Percentiles rank a stretch among this genome's conserved stretches.
Evolutionary conservation across 495 filamentous ascomycete species (phyloP).

Genomic region (Penicillium lividum): DNA sequence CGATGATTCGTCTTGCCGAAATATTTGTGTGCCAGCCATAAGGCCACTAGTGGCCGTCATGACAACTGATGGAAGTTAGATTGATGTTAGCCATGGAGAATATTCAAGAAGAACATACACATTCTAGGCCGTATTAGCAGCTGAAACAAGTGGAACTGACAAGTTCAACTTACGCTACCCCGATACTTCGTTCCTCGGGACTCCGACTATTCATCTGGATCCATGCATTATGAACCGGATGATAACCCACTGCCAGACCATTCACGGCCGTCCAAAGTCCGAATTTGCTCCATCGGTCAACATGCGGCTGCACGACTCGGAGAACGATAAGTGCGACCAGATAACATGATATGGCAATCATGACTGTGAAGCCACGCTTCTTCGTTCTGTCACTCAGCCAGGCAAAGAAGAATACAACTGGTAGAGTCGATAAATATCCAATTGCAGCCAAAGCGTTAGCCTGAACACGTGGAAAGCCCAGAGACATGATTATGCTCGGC

Average conservation of each 20-base stretch:
- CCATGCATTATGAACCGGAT: constrained; percentile 40
- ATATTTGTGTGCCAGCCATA: constrained; percentile 36
- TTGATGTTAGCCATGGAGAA: neutral
- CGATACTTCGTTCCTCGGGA: constrained; percentile 31
- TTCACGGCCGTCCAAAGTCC: constrained; percentile 36
- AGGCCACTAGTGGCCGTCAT: constrained; percentile 33
- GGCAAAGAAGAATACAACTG: constrained; percentile 34
- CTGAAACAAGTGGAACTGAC: neutral
- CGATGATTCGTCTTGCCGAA: constrained; percentile 26
- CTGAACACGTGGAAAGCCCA: constrained; percentile 32
- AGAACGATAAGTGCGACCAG: constrained; percentile 24
- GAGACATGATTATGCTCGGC: constrained; percentile 36
- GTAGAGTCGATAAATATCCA: constrained; percentile 31
- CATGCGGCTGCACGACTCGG: constrained; percentile 15
- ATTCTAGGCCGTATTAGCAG: constrained; percentile 20
- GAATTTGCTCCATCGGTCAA: constrained; percentile 26
- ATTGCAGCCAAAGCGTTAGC: constrained; percentile 40
- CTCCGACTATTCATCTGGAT: constrained; percentile 32
- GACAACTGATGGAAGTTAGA: constrained; percentile 24
- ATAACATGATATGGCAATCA: constrained; percentile 25
- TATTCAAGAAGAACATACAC: constrained; percentile 21
- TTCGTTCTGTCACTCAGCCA: constrained; percentile 29
- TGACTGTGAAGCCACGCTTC: constrained; percentile 26
- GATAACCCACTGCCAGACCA: constrained; percentile 34
- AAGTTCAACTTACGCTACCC: constrained; percentile 28